Evolutionary conservation across 768 basidiomycete species (phyloP).

Genomic region (Rhizopogon roseolus): DNA sequence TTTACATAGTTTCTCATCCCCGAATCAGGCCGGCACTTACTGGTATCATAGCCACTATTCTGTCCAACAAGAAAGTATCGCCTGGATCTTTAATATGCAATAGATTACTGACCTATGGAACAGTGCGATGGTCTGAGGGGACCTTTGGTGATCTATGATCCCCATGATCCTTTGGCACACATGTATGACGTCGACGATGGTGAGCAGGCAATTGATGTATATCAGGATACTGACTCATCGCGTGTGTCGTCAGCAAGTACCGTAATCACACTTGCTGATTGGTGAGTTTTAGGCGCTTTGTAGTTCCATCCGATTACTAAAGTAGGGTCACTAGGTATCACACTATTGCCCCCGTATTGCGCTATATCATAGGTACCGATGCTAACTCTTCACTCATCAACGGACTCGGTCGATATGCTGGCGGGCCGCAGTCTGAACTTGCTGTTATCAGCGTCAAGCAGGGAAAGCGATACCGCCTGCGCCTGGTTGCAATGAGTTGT

Average conservation of each 20-base stretch:
- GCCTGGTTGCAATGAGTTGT: slow-evolving; percentile 31
- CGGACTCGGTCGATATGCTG: slow-evolving; percentile 29
- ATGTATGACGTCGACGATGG: slow-evolving; percentile 47
- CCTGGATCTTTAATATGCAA: slow-evolving; percentile 18
- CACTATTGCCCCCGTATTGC: slow-evolving; percentile 11
- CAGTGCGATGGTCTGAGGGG: slow-evolving; percentile 40
- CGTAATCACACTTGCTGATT: slow-evolving; percentile 31
- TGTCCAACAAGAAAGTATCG: slow-evolving; percentile 20
- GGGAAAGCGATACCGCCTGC: slow-evolving; percentile 32
- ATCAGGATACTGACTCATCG: neutral
- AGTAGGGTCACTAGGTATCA: slow-evolving; percentile 10
- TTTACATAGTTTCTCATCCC: slow-evolving; percentile 28
- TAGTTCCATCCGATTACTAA: too few relatives aligned
- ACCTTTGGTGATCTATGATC: slow-evolving; percentile 40
- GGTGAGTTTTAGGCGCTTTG: slow-evolving; percentile 17
- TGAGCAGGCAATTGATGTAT: slow-evolving; percentile 2
- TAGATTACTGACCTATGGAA: slow-evolving; percentile 20
- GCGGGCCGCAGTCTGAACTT: slow-evolving; percentile 20
- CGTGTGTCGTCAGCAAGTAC: slow-evolving; percentile 28
- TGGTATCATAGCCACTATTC: slow-evolving; percentile 43
- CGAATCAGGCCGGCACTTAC: slow-evolving; percentile 37
- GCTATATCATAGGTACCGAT: neutral
- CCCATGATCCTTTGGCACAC: slow-evolving; percentile 34
- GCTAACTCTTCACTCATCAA: slow-evolving; percentile 34
- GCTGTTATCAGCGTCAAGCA: slow-evolving; percentile 28